Conservation (phyloP, 2,329 filamentous ascomycete genomes). For the Pseudogymnoascus sp. region DNA sequence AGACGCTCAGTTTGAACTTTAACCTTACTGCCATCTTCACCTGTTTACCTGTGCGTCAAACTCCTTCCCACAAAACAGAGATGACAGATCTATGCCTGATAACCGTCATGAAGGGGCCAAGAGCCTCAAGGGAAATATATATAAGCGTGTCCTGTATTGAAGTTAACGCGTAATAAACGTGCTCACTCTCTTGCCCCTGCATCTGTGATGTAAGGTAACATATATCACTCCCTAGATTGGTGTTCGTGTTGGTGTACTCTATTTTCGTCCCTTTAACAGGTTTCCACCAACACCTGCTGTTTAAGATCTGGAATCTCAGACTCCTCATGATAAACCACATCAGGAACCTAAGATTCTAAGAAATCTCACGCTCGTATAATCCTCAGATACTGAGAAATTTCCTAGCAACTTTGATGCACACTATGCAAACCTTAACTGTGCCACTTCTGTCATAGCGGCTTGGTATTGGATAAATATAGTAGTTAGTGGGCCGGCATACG, state of each 20-base stretch:
- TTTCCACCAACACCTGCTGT: not conserved
- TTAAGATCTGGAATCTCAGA: not conserved
- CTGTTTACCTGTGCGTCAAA: not conserved
- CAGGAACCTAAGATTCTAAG: not conserved
- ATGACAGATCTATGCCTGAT: not conserved
- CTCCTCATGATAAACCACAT: not conserved
- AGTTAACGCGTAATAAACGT: not conserved
- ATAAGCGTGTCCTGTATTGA: not conserved
- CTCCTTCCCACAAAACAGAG: not conserved
- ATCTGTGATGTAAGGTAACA: not conserved
- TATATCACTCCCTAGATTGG: not conserved
- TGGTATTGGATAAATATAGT: not conserved
- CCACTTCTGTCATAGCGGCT: not conserved
- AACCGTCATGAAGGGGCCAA: not conserved
- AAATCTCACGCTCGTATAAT: not conserved
- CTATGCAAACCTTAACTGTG: conserved; percentile 8
- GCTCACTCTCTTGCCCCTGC: not conserved
- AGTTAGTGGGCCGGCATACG: not conserved
- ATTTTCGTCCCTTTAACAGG: not conserved
- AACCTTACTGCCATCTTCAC: not conserved
- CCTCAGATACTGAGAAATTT: not conserved
- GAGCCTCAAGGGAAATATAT: not conserved
- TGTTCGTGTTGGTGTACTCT: not conserved
- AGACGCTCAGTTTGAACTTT: not conserved
- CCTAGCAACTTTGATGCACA: not conserved